Base-by-base conservation (phyloP, 192 early-diverging fungal genomes). In the Coemansia sp. region DNA sequence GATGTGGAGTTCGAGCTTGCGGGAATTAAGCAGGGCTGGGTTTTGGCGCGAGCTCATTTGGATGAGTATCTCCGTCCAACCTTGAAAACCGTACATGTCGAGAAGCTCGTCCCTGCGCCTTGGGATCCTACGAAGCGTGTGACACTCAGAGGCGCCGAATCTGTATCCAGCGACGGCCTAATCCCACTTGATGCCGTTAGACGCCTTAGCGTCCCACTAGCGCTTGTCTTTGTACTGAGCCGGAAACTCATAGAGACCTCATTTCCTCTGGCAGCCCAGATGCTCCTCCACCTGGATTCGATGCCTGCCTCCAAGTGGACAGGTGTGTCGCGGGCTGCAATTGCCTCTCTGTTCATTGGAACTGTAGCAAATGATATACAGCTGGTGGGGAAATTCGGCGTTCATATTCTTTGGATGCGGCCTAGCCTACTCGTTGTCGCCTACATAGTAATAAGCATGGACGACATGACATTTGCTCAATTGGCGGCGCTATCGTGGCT, bases 11-110 rank as follows among this genome's bases (percentile, higher is more conserved):
- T 27, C 27, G 27, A 27, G 27, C 27, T 27, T 27, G 27, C 27
- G 27, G 27, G 67, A 31, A 60, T 69, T 8, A 69, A 20, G 57
- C 42, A 31, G 11, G 55, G 42, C 24, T 69, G 67, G 67, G 46
- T 46, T 29, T 34, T 2, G n/a, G 40, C 67, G 0, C 41, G 34
- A 49, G 43, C 18, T 43, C 10, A 34, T 12, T 16, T 52, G 67
- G 12, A 54, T 27, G 29, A 33, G 22, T 20, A 33, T 40, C 31
- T 61, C 15, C 15, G 52, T 36, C 20, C 34, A 38, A 3, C 29
- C 13, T 9, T 18, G 27, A 20, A 62, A 44, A 31, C 55, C 3
- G 40, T 43, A n/a, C 27, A 47, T 47, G 33, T 27, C 27, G 27
- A 27, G 27, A 27, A 27, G 27, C 27, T 27, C 27, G 27, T 27